phyloP scores from a whole-genome alignment of 139 green algal genomes.

The Mychonastes homosphaera region DNA sequence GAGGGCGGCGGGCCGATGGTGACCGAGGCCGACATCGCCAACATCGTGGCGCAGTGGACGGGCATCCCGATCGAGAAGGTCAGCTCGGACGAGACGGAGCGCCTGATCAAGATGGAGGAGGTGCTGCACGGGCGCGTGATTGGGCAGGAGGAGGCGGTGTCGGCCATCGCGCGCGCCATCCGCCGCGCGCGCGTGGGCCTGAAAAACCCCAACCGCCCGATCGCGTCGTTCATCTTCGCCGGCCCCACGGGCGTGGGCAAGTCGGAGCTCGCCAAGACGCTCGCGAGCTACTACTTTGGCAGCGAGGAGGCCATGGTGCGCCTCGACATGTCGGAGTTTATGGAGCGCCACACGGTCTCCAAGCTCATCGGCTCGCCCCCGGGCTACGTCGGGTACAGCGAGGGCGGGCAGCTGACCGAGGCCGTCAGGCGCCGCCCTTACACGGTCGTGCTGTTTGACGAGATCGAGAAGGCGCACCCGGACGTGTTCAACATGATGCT shows the following conservation, averaged over 20 bases:
- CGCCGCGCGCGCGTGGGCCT: constrained; percentile 90
- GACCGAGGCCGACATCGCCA: constrained; percentile 89
- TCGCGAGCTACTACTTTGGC: constrained; percentile 97
- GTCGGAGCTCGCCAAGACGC: constrained; percentile 98
- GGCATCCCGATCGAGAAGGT: constrained; percentile 85
- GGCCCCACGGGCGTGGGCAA: constrained; percentile 84
- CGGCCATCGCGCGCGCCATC: constrained; percentile 81
- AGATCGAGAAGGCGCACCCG: constrained; percentile 99
- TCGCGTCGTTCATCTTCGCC: constrained; percentile 84
- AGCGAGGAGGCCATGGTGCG: constrained; percentile 94
- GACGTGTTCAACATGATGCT: constrained; percentile 99
- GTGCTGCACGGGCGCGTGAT: constrained; percentile 91
- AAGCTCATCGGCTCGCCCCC: constrained; percentile 98
- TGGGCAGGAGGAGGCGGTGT: constrained; percentile 87
- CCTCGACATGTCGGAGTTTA: constrained; percentile 99
- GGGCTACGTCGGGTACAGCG: constrained; percentile 97
- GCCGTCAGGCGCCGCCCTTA: constrained; percentile 86
- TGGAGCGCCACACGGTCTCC: constrained; percentile 98
- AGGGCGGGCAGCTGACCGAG: constrained; percentile 98
- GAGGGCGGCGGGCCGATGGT: constrained; percentile 64
- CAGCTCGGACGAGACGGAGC: constrained; percentile 86
- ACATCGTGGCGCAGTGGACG: constrained; percentile 92
- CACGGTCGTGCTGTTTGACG: constrained; percentile 98
- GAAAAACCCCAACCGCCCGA: constrained; percentile 96
- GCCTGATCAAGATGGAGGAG: constrained; percentile 97